phyloP scores from a whole-genome alignment of 2,329 filamentous ascomycete species.

The Fusarium pseudoanthophilum region DNA sequence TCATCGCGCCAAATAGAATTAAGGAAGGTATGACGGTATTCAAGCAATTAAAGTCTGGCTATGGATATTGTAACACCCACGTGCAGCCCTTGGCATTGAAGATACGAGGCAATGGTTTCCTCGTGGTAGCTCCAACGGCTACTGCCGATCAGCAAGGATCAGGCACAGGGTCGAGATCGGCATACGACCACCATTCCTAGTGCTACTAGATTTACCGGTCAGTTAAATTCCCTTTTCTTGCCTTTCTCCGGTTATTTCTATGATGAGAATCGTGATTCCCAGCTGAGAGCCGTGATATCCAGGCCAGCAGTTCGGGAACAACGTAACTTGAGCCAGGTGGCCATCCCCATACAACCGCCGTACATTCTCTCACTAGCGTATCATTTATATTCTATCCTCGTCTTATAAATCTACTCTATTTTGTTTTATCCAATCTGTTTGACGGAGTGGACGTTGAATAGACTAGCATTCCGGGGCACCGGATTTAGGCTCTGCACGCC shows the following conservation, averaged over 20 bases:
- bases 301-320: not conserved
- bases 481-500: not conserved
- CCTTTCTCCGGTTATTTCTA: rapidly evolving
- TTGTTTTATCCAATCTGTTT: too few species aligned
- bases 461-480: not conserved
- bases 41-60: not conserved
- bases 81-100: not conserved
- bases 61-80: not conserved
- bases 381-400: too few species aligned
- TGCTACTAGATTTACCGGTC: not conserved
- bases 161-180: not conserved
- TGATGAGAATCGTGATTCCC: not conserved
- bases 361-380: too few species aligned
- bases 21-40: not conserved
- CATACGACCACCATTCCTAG: not conserved
- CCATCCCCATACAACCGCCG: not conserved
- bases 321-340: not conserved
- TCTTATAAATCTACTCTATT: rapidly evolving
- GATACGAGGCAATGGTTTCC: not conserved
- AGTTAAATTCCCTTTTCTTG: rapidly evolving
- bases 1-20: not conserved
- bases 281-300: rapidly evolving
- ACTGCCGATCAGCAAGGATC: not conserved
- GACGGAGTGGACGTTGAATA: not conserved
- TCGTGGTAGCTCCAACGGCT: not conserved